phyloP scores from a whole-genome alignment of 1,284 basidiomycete genomes.

The Blastosporella zonata region DNA sequence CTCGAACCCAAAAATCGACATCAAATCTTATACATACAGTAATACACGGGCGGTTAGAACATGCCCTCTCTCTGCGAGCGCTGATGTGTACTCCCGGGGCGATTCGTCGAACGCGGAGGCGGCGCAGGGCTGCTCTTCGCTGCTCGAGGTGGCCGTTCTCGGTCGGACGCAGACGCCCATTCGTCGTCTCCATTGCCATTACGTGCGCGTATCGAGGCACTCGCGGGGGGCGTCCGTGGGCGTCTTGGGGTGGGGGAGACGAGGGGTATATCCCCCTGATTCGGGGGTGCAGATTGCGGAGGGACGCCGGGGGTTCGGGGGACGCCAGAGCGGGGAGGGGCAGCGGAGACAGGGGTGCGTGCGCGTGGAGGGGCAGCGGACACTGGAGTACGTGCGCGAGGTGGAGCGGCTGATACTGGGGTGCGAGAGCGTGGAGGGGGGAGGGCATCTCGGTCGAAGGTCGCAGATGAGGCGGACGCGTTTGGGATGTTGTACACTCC shows the following conservation, averaged over 20 bases:
- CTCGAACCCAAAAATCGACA: too few relatives aligned
- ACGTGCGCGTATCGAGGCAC: conserved; percentile 22
- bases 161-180: conserved; percentile 19
- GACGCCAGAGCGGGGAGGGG: conserved; percentile 23
- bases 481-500: conserved; percentile 15
- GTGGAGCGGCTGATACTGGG: conserved; percentile 15
- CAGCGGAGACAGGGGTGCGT: conserved; percentile 26
- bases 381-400: conserved; percentile 19
- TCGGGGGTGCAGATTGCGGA: conserved; percentile 23
- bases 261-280: conserved; percentile 20
- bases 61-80: conserved; percentile 54
- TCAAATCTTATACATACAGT: too few relatives aligned
- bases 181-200: conserved; percentile 16
- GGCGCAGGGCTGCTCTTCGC: conserved; percentile 38
- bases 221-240: conserved; percentile 28
- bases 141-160: conserved; percentile 33
- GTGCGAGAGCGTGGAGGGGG: conserved; percentile 20
- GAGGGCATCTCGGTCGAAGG: conserved; percentile 18
- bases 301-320: conserved; percentile 17
- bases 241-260: conserved; percentile 29
- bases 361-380: conserved; percentile 19
- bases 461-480: conserved; percentile 17
- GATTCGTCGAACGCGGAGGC: conserved; percentile 60
- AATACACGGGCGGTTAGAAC: conserved; percentile 43
- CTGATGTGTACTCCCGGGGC: conserved; percentile 55